Conservation (phyloP, 2,329 filamentous ascomycete genomes). For the Chaetomium strumarium region DNA sequence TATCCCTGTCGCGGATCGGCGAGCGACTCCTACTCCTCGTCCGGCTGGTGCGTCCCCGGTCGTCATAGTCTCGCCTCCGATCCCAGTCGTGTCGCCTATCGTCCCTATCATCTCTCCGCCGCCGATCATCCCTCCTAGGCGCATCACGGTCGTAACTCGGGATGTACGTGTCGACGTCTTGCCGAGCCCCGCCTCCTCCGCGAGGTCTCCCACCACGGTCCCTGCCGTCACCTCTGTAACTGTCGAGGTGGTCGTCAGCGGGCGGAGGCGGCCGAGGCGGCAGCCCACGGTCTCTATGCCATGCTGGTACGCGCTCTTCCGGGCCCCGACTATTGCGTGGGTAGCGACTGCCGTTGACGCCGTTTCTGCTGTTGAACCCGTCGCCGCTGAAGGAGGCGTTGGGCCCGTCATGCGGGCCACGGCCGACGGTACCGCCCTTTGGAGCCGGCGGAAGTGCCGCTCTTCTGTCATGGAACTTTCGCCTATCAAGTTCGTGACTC, state of each 20-base stretch:
- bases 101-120: slow-evolving; percentile 37
- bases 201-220: slow-evolving; percentile 28
- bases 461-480: slow-evolving; percentile 83
- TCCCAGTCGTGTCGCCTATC: slow-evolving; percentile 32
- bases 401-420: slow-evolving; percentile 51
- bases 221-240: slow-evolving; percentile 31
- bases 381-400: slow-evolving; percentile 48
- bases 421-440: slow-evolving; percentile 82
- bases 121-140: slow-evolving; percentile 35
- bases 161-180: slow-evolving; percentile 44
- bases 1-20: slow-evolving; percentile 34
- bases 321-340: slow-evolving; percentile 32
- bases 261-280: slow-evolving; percentile 48
- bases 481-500: slow-evolving; percentile 91
- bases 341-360: slow-evolving; percentile 43
- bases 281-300: slow-evolving; percentile 47
- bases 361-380: slow-evolving; percentile 43
- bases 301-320: slow-evolving; percentile 43
- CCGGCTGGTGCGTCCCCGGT: slow-evolving; percentile 34
- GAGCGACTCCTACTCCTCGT: slow-evolving; percentile 43
- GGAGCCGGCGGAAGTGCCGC: slow-evolving; percentile 82
- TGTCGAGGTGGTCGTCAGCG: slow-evolving; percentile 39
- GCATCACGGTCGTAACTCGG: slow-evolving; percentile 39
- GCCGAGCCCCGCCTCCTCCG: slow-evolving; percentile 17
- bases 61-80: slow-evolving; percentile 30